Evolutionary conservation across 1,284 basidiomycete genomes (phyloP).

Genomic region (Golubevia sp.): DNA sequence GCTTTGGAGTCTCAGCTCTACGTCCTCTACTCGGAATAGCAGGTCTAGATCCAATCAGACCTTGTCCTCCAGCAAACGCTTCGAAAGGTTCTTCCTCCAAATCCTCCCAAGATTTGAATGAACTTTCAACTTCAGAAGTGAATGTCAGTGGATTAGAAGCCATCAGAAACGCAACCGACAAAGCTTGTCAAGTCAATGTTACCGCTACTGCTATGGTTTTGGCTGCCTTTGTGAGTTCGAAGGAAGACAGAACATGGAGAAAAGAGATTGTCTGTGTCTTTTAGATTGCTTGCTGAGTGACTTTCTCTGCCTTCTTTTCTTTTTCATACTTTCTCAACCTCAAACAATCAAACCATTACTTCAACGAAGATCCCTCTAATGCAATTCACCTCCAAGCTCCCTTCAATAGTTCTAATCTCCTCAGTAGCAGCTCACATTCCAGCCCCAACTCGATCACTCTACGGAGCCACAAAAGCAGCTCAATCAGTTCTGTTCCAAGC

Average conservation of each 20-base stretch:
- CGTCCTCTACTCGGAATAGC: conserved; percentile 77
- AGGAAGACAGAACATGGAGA: neutral
- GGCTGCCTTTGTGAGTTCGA: conserved; percentile 61
- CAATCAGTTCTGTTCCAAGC: conserved; percentile 78
- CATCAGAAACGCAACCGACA: conserved; percentile 61
- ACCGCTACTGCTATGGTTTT: conserved; percentile 65
- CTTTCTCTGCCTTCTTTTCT: neutral
- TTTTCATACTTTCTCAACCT: neutral
- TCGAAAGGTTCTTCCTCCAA: conserved; percentile 66
- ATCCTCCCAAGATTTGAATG: conserved; percentile 69
- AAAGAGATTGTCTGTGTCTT: neutral
- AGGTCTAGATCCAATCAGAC: conserved; percentile 66
- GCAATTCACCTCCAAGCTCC: conserved; percentile 70
- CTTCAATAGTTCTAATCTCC: conserved; percentile 79
- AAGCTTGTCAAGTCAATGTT: conserved; percentile 63
- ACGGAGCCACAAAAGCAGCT: conserved; percentile 81
- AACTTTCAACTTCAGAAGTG: conserved; percentile 12
- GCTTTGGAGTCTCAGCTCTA: conserved; percentile 83
- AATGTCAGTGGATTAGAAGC: conserved; percentile 58
- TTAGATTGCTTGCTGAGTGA: neutral
- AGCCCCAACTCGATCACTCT: conserved; percentile 82
- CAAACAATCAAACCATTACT: neutral
- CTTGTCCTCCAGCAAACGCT: conserved; percentile 65
- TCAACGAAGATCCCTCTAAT: conserved; percentile 75
- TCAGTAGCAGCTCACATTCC: conserved; percentile 80